Evolutionary conservation across 306 rosid species (phyloP), one percentile per base, ranked within the genome.

Genomic region (Gynostemma pentaphyllum): DNA sequence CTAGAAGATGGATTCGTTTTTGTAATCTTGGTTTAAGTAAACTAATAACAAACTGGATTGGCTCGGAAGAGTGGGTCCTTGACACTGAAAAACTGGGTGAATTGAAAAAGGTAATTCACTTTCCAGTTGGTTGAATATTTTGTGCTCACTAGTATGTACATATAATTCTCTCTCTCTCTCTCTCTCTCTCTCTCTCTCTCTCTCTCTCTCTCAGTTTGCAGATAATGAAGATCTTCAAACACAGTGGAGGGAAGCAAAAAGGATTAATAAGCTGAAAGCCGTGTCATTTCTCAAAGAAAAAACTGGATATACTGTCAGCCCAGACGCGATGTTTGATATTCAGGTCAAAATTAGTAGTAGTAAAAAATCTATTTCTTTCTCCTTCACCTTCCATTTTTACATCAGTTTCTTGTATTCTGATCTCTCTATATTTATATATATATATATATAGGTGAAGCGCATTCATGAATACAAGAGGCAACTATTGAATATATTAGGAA

Each of bases 381-480:
- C 28, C 15, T 57, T 56, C 18, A 16, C 26, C 19, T 21, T 57
- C 26, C 26, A 36, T 34, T 27, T 34, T 34, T 12, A 4, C 19
- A 34, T 36, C 64, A 57, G 36, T 30, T 12, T 56, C 6, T 2
- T 30, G 9, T 36, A 11, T 19, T 36, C 45, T 19, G 42, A 56
- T n/a, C n/a, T n/a, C n/a, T n/a, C n/a, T n/a, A n/a, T n/a, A n/a
- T n/a, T n/a, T n/a, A n/a, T n/a, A n/a, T n/a, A n/a, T n/a, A n/a
- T n/a, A n/a, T n/a, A n/a, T n/a, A n/a, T n/a, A n/a, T n/a, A 92
- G 99, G 99, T 92, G 76, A 92, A 92, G 87, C 91, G 99, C 76
- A 92, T 92, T 77, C 99, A 92, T 77, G 99, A 92, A 72, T 92
- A 92, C 77, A 92, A 92, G 72, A 80, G 99, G 57, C 99, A 92